Base-by-base conservation (phyloP, 2,329 filamentous ascomycete genomes). In the Chrysosporium queenslandicum region DNA sequence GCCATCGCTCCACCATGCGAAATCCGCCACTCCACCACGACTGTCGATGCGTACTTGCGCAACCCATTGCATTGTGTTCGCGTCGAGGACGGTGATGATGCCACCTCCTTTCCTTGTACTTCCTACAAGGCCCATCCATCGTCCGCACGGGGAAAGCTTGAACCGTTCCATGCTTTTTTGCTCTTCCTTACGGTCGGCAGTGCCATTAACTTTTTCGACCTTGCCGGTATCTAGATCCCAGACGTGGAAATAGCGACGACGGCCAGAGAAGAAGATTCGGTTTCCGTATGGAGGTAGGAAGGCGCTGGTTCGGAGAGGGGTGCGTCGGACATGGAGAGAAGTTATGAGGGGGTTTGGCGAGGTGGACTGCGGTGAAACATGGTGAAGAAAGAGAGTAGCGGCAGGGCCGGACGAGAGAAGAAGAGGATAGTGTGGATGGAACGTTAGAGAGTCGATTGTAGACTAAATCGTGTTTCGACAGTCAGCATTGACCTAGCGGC, bases 141-240 rank as follows among this genome's bases (percentile, higher is more conserved):
- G 79, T 1, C 91, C 91, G 63, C 87, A 87, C 0, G 92, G 90
- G 42, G 87, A 94, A 23, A 94, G 73, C 61, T 85, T 86, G 76
- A 98, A 94, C 27, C 77, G 77, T 68, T 97, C 92, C 88, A 96
- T 96, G 37, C 80, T 85, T 61, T 83, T 85, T 68, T 96, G 90
- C 68, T 94, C 87, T 52, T 86, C 78, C 58, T 83, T 70, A 14
- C 69, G 64, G 84, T 57, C 89, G 81, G 64, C 85, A 79, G 54
- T 92, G 73, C 65, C 85, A 77, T 60, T 82, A 41, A 94, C 79
- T 70, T 94, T 95, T 62, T 91, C 85, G 46, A 98, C 82, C 11
- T 77, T 74, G 40, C 92, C 92, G 0, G 85, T 83, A 40, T 84
- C 75, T 21, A 98, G 77, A 63, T 97, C 84, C 92, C 92, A 98